Conservation (phyloP, 106 monocot genomes). For the Vanilla planifolia region DNA sequence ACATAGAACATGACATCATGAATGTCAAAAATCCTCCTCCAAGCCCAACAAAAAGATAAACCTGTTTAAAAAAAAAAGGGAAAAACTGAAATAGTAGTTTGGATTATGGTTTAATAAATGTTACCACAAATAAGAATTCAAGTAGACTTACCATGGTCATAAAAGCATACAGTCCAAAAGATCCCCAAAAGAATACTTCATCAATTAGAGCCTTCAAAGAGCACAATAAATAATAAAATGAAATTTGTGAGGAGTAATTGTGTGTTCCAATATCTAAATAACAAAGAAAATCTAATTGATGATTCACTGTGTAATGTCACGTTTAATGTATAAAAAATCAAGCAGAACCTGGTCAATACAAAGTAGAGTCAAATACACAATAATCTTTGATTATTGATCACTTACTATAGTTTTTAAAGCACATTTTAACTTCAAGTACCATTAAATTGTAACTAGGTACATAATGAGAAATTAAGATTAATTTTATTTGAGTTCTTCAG, state of each 20-base stretch:
- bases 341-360: too few relatives aligned
- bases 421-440: too few relatives aligned
- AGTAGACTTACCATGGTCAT: slow-evolving; percentile 52
- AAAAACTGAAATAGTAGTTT: not conserved
- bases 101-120: slow-evolving; percentile 1
- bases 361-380: too few relatives aligned
- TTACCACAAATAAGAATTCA: not conserved
- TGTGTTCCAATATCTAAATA: too few relatives aligned
- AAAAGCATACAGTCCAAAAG: slow-evolving; percentile 78
- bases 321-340: too few relatives aligned
- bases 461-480: slow-evolving; percentile 1
- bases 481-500: not conserved
- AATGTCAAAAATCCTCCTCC: slow-evolving; percentile 85
- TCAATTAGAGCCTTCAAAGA: slow-evolving; percentile 48
- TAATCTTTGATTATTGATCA: too few relatives aligned
- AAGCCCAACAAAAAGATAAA: slow-evolving; percentile 54
- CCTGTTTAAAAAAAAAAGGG: slow-evolving; percentile 30
- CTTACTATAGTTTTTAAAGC: too few relatives aligned
- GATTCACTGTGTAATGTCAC: too few relatives aligned
- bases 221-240: not conserved
- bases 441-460: not conserved
- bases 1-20: slow-evolving; percentile 63
- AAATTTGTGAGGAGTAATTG: too few relatives aligned
- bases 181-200: slow-evolving; percentile 80
- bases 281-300: too few relatives aligned